Evolutionary conservation across 192 early-diverging fungal species (phyloP), one percentile per base, ranked within the genome.

Genomic region (Physocladia obscura): DNA sequence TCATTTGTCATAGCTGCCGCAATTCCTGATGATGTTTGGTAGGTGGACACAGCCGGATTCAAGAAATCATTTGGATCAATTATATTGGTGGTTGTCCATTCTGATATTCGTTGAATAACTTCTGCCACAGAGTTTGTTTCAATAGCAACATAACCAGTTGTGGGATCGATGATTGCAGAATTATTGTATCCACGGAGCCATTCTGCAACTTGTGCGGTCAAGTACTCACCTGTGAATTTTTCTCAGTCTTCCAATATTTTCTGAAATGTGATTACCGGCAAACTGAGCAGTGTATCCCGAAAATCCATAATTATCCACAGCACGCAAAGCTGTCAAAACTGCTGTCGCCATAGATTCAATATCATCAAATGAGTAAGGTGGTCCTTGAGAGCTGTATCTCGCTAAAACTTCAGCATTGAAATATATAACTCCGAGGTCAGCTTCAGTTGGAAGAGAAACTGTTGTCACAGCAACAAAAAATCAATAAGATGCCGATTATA

Each of bases 321-420:
- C 61, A 19, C 73, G 30, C 35, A 71, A 51, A 15, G 55, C 56
- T 19, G 13, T 49, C 22, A 81, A 36, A 47, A 74, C 65, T 4
- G 62, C 26, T 8, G 29, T 51, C 5, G 74, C 63, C 49, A 73
- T 73, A 2, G 49, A 31, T 56, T 81, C 79, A 52, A 81, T 34
- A 19, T 77, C 79, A 34, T 76, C 67, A 13, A 78, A 32, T n/a
- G 34, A 54, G 6, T n/a, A 56, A 0, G 79, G 79, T 13, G 67
- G 69, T 27, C 70, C 47, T 19, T 31, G 24, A 26, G 50, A 55
- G 2, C 29, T 49, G 34, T 73, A 74, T 8, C 49, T 35, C 8
- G 49, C 67, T 1, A 81, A 67, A 21, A 81, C 35, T 21, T 81
- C 76, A 13, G 24, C 11, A 47, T 81, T 81, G 74, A 73, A 81